Conservation (phyloP, 768 basidiomycete genomes). For the Strobilomyces echinocephalus region DNA sequence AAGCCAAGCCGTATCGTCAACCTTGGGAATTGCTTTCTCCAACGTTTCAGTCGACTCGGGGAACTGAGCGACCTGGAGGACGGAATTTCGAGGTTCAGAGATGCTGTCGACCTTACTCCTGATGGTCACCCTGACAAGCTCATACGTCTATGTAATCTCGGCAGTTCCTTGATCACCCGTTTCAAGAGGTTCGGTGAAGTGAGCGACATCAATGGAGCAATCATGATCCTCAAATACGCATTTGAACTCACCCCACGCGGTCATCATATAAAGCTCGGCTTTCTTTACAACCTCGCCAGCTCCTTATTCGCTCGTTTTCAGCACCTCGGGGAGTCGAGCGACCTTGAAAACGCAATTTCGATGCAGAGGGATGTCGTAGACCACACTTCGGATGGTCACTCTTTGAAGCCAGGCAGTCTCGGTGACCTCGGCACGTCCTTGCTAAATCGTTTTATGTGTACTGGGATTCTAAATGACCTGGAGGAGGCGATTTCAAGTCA, state of each 20-base stretch:
- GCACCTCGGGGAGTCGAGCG: neutral
- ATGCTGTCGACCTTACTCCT: neutral
- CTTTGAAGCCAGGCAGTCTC: neutral
- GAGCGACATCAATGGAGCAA: neutral
- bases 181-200: neutral
- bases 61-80: neutral
- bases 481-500: neutral
- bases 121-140: neutral
- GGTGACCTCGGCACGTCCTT: neutral
- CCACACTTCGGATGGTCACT: neutral
- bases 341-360: neutral
- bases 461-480: neutral
- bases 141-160: neutral
- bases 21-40: neutral
- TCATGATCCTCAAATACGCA: neutral
- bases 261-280: neutral
- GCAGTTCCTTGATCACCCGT: neutral
- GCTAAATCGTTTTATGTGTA: neutral
- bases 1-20: neutral
- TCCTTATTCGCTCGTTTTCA: neutral
- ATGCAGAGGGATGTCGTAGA: neutral
- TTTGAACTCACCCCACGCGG: neutral
- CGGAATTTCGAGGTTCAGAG: neutral
- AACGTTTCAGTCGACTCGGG: neutral
- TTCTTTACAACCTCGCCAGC: neutral